phyloP scores from a whole-genome alignment of 306 rosid genomes.

The Gastrolobium villosum region DNA sequence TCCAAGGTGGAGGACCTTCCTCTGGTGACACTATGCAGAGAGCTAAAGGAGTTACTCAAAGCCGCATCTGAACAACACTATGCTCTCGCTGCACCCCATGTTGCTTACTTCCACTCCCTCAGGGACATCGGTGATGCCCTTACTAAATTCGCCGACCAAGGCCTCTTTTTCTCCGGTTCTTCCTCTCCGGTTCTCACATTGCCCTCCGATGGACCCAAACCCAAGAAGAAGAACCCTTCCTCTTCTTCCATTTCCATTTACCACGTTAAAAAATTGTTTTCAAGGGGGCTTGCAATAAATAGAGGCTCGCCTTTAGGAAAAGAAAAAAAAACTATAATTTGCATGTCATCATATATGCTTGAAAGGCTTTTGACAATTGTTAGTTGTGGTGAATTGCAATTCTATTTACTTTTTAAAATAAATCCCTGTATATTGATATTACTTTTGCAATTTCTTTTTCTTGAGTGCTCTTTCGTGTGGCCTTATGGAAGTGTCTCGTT shows the following conservation, averaged over 20 bases:
- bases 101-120: conserved; percentile 83
- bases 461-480: conserved; percentile 18
- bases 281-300: background rate
- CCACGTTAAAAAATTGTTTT: background rate
- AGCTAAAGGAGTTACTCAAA: conserved; percentile 71
- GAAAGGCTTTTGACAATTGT: conserved; percentile 4
- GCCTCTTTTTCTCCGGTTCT: conserved; percentile 59
- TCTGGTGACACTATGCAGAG: conserved; percentile 80
- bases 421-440: background rate
- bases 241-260: conserved; percentile 59
- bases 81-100: conserved; percentile 92
- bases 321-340: background rate
- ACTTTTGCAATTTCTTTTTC: conserved; percentile 11
- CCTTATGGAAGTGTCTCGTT: conserved; percentile 26
- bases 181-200: conserved; percentile 89
- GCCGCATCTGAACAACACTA: conserved; percentile 85
- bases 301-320: conserved; percentile 6
- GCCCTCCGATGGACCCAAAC: conserved; percentile 78
- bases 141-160: conserved; percentile 82
- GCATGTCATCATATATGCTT: conserved; percentile 4
- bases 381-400: conserved; percentile 7
- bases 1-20: conserved; percentile 92
- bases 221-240: conserved; percentile 38
- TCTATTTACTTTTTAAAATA: background rate
- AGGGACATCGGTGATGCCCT: conserved; percentile 79